A percentile compares a stretch with the other conserved stretches of the same genome.
Conservation (phyloP, 78 protist species). For the Anaeramoeba flamelloides region DNA sequence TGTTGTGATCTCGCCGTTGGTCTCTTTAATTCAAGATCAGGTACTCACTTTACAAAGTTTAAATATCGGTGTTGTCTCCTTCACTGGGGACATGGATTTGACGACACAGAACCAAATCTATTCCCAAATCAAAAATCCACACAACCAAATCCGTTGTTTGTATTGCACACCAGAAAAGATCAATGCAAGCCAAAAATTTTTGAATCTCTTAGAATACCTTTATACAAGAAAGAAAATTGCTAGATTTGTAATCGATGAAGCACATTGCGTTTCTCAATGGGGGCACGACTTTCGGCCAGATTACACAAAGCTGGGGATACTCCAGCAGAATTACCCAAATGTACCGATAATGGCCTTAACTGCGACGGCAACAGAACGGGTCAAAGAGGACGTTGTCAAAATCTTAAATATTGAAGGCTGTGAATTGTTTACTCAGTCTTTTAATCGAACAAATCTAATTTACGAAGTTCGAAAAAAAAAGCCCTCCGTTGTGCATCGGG, state of each 20-base stretch:
- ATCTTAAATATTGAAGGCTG: background rate
- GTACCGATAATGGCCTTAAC: slow-evolving; percentile 45
- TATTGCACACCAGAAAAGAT: slow-evolving; percentile 36
- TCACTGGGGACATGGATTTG: too few relatives aligned
- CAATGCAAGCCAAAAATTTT: background rate
- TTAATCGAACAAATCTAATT: slow-evolving; percentile 70
- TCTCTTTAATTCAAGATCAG: slow-evolving; percentile 94
- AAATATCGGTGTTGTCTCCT: too few relatives aligned
- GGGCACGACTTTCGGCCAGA: slow-evolving; percentile 87
- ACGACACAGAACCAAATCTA: background rate
- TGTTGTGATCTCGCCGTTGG: slow-evolving; percentile 81
- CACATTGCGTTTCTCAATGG: slow-evolving; percentile 94
- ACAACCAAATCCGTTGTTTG: background rate
- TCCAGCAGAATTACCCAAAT: slow-evolving; percentile 7
- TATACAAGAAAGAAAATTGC: background rate
- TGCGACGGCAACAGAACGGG: slow-evolving; percentile 64
- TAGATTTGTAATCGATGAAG: slow-evolving; percentile 24
- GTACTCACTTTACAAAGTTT: too few relatives aligned
- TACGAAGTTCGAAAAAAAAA: slow-evolving; percentile 26
- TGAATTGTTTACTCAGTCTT: slow-evolving; percentile 9
- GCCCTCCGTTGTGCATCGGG: background rate
- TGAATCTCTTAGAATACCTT: background rate
- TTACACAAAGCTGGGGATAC: slow-evolving; percentile 32
- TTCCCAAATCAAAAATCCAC: background rate
- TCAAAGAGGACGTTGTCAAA: background rate